These are phyloP conservation scores for Selaginella moellendorffii DNA, from an alignment of 75 land plant species.

Conservation along the genomic window DNA sequence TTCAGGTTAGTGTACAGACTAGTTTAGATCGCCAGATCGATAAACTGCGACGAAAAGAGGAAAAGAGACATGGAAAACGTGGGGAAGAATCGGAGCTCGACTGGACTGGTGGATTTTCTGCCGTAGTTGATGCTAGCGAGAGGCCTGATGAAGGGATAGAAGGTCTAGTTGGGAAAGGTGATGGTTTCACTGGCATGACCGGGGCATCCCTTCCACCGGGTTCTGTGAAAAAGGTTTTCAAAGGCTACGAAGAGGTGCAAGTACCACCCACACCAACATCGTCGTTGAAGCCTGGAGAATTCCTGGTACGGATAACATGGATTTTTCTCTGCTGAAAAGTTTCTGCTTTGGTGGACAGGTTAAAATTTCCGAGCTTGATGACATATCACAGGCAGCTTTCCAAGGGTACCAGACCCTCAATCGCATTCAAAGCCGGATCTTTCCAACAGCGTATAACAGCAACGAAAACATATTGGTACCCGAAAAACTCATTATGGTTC, in stretches of 20 bases:
- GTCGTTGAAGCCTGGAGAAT: conserved; percentile 68
- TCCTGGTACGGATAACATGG: too few species aligned
- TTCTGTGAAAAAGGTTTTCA: conserved; percentile 47
- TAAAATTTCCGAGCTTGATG: conserved; percentile 76
- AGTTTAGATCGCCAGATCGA: conserved; percentile 59
- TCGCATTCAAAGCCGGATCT: conserved; percentile 94
- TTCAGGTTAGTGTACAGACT: conserved; percentile 83
- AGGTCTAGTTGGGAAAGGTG: conserved; percentile 59
- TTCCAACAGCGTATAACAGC: conserved; percentile 53
- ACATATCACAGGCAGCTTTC: conserved; percentile 90
- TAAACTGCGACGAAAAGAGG: conserved; percentile 88
- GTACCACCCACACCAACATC: conserved; percentile 78
- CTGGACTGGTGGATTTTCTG: conserved; percentile 51
- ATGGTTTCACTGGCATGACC: conserved; percentile 28
- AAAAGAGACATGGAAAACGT: conserved; percentile 51
- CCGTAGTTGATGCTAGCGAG: conserved; percentile 75
- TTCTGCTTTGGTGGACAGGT: too few species aligned
- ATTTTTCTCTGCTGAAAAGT: too few species aligned
- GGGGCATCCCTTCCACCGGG: conserved; percentile 81
- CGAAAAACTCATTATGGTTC: not conserved
- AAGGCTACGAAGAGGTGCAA: conserved; percentile 88
- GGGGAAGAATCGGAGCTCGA: conserved; percentile 43
- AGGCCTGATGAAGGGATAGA: conserved; percentile 42
- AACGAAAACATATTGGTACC: conserved; percentile 91
- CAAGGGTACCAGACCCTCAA: conserved; percentile 85